Evolutionary conservation across 441 rosid genomes (phyloP).

Genomic region (Jatropha podagrica): DNA sequence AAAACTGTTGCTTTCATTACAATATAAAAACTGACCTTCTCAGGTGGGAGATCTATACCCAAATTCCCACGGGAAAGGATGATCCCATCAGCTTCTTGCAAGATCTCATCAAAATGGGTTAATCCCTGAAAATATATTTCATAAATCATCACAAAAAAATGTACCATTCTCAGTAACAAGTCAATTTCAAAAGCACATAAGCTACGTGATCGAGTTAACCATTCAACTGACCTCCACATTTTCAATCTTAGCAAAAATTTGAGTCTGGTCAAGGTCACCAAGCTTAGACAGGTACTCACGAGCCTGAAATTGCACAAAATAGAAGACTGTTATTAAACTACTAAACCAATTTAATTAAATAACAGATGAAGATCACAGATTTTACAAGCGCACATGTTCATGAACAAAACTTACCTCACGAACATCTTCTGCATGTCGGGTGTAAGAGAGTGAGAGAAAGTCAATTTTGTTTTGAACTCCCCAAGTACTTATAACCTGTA

Average conservation of each 20-base stretch:
- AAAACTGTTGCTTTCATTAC: neutral
- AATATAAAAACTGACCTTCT: slow-evolving; percentile 58
- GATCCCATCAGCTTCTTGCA: slow-evolving; percentile 98
- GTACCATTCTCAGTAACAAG: neutral
- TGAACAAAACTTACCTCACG: slow-evolving; percentile 54
- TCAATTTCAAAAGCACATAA: slow-evolving; percentile 3
- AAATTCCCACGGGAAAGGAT: slow-evolving; percentile 98
- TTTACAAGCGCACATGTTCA: neutral
- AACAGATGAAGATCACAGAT: neutral
- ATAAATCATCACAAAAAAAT: neutral
- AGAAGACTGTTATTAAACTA: neutral
- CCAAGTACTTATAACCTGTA: slow-evolving; percentile 89
- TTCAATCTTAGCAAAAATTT: slow-evolving; percentile 95
- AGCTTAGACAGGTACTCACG: slow-evolving; percentile 75
- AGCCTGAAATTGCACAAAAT: slow-evolving; percentile 49
- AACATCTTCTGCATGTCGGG: slow-evolving; percentile 95
- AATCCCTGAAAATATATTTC: slow-evolving; percentile 56
- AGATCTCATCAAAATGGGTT: slow-evolving; percentile 94
- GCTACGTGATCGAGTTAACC: neutral
- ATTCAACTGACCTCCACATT: slow-evolving; percentile 66
- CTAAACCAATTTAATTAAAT: neutral
- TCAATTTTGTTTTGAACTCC: slow-evolving; percentile 92
- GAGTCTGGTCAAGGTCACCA: slow-evolving; percentile 90
- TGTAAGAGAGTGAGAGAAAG: slow-evolving; percentile 89
- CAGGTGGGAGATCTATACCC: slow-evolving; percentile 98